Conservation (phyloP, 208 protist genomes). For the Tritrichomonas musculus region DNA sequence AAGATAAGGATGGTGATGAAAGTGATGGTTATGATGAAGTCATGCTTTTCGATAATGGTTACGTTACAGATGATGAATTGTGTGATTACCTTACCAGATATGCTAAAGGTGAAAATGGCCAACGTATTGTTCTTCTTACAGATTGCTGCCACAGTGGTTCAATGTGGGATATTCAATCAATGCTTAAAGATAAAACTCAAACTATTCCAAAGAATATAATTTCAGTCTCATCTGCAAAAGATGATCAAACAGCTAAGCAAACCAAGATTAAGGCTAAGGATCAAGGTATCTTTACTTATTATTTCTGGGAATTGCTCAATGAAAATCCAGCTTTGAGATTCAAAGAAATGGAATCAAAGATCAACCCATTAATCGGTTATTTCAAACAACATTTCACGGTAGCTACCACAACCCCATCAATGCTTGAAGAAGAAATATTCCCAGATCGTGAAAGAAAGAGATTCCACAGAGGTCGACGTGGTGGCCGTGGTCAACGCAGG, state of each 20-base stretch:
- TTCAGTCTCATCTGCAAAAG: not conserved
- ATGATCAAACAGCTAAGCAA: slow-evolving; percentile 15
- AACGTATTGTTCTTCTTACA: not conserved
- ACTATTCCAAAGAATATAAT: not conserved
- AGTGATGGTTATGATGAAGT: not conserved
- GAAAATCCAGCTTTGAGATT: not conserved
- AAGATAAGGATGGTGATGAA: not conserved
- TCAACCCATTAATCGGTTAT: no score
- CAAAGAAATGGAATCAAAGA: no score
- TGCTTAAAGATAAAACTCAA: not conserved
- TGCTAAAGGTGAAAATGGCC: not conserved
- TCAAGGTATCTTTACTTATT: not conserved
- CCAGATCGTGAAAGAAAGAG: no score
- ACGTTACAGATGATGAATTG: not conserved
- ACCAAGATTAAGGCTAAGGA: not conserved
- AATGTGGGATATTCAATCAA: not conserved
- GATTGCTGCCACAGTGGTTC: not conserved
- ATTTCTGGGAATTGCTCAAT: not conserved
- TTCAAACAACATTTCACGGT: no score
- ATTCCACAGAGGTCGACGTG: no score
- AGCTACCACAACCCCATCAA: no score
- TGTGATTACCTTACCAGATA: not conserved
- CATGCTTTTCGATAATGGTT: not conserved
- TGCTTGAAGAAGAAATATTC: no score
- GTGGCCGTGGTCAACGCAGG: no score